Conservation (phyloP, 108 stramenopile genomes). For the Skeletonema tropicum region DNA sequence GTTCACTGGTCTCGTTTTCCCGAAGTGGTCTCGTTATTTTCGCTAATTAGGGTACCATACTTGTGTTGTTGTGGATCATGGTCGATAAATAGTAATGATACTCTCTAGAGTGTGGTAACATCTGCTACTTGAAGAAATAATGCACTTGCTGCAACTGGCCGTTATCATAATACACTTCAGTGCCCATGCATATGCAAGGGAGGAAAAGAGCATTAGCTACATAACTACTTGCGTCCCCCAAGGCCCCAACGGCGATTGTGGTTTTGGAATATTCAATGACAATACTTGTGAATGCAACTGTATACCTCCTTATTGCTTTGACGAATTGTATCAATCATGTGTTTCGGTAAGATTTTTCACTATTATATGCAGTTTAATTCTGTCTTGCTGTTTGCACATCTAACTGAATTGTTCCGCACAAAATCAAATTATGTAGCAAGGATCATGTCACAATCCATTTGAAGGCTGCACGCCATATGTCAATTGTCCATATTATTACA, state of each 20-base stretch:
- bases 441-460: conserved; percentile 22
- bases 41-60: too few relatives aligned
- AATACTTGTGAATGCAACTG: conserved; percentile 20
- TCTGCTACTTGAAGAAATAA: not conserved
- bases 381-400: not conserved
- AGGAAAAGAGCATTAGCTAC: not conserved
- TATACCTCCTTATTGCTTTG: conserved; percentile 16
- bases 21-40: too few relatives aligned
- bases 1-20: too few relatives aligned
- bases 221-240: not conserved
- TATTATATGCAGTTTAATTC: not conserved
- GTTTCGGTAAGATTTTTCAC: conserved; percentile 12
- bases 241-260: conserved; percentile 1
- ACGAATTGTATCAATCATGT: conserved; percentile 14
- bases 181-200: not conserved
- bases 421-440: conserved; percentile 5
- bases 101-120: too few relatives aligned
- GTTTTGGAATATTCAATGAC: conserved; percentile 19
- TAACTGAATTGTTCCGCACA: not conserved
- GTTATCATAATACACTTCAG: not conserved
- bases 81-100: too few relatives aligned
- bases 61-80: too few relatives aligned
- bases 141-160: not conserved
- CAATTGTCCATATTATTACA: conserved; percentile 24
- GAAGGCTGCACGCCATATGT: conserved; percentile 17